A percentile compares a stretch with the other conserved stretches of the same genome.
phyloP scores from a whole-genome alignment of 345 rosid genomes.

The Eucalyptus brandiana region DNA sequence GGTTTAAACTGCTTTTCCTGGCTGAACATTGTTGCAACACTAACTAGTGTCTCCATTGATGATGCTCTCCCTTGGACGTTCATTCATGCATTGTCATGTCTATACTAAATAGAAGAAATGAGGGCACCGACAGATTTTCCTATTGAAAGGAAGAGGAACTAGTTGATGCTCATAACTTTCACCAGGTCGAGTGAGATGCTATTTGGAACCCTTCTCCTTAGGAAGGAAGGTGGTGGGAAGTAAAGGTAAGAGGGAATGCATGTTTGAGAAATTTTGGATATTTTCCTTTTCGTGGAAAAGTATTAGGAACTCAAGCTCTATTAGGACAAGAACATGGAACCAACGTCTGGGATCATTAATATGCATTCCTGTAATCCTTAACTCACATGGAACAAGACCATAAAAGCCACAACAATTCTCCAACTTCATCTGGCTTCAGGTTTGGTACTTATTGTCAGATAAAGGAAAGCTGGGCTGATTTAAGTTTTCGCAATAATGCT shows the following conservation, averaged over 20 bases:
- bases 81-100: not conserved
- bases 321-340: not conserved
- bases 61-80: not conserved
- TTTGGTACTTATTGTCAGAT: not conserved
- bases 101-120: not conserved
- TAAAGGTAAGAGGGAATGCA: not conserved
- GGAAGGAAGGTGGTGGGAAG: not conserved
- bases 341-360: not conserved
- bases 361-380: not conserved
- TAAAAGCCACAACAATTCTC: not conserved
- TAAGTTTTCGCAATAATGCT: not conserved
- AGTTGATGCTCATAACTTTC: not conserved
- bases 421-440: not conserved
- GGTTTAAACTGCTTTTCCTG: not conserved
- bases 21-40: not conserved
- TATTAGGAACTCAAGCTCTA: not conserved
- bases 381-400: not conserved
- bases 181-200: not conserved
- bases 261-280: not conserved
- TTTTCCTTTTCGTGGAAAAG: not conserved
- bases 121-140: not conserved
- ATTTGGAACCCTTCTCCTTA: not conserved
- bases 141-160: not conserved
- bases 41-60: not conserved
- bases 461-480: not conserved